phyloP scores from a whole-genome alignment of 805 yeast species.

The Zygotorulaspora danielsina region DNA sequence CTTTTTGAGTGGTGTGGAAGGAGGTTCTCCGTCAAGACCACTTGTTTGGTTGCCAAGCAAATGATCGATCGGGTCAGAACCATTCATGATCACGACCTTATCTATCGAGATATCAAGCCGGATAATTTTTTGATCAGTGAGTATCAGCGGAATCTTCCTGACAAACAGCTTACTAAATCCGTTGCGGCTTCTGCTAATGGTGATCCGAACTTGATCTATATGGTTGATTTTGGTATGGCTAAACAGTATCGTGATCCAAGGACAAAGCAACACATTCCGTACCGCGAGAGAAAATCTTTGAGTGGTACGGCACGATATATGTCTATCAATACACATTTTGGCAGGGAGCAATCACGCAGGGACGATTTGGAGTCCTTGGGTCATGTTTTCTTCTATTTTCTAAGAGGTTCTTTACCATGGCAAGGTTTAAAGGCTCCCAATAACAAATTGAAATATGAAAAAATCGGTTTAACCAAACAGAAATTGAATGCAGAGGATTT shows the following conservation, averaged over 20 bases:
- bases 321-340: constrained; percentile 85
- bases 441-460: constrained; percentile 78
- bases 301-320: constrained; percentile 84
- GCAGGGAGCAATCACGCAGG: constrained; percentile 77
- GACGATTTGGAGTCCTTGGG: constrained; percentile 80
- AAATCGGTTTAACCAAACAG: constrained; percentile 77
- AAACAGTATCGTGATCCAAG: constrained; percentile 78
- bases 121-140: constrained; percentile 64
- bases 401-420: constrained; percentile 81
- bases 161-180: constrained; percentile 18
- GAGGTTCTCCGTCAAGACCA: constrained; percentile 64
- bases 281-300: constrained; percentile 71
- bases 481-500: constrained; percentile 59
- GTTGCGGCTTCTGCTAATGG: constrained; percentile 52
- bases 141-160: constrained; percentile 25
- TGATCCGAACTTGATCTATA: constrained; percentile 62
- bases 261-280: constrained; percentile 77
- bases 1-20: constrained; percentile 87
- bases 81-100: constrained; percentile 71
- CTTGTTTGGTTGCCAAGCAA: constrained; percentile 69
- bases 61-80: constrained; percentile 70
- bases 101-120: constrained; percentile 79
- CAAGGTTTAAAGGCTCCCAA: constrained; percentile 87
- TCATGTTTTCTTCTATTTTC: constrained; percentile 74
- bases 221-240: constrained; percentile 86